Percentiles rank a stretch among this genome's conserved stretches.
Evolutionary conservation across 2,329 filamentous ascomycete genomes (phyloP).

Genomic region (Bretziella fagacearum): DNA sequence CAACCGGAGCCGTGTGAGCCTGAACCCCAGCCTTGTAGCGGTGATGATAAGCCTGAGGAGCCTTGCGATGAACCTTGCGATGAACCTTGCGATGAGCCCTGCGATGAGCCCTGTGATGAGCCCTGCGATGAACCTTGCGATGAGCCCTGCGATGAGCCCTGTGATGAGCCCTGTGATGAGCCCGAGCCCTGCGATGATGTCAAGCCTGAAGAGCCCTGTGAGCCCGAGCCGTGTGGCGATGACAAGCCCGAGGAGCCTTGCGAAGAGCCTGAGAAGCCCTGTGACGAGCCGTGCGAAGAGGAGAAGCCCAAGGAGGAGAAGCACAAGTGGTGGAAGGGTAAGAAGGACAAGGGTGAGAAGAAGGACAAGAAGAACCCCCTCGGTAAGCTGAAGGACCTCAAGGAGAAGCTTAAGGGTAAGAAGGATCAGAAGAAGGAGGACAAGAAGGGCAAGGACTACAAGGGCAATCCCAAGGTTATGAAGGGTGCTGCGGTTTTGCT

Average conservation of each 20-base stretch:
- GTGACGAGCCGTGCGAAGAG: slow-evolving; percentile 12
- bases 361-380: slow-evolving; percentile 7
- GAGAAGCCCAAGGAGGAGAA: slow-evolving; percentile 15
- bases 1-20: slow-evolving; percentile 2
- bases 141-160: slow-evolving; percentile 7
- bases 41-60: background rate
- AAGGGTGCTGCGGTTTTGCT: slow-evolving; percentile 11
- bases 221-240: background rate
- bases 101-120: slow-evolving; percentile 7
- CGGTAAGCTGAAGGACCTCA: slow-evolving; percentile 12
- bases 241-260: slow-evolving; percentile 3
- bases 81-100: slow-evolving; percentile 4
- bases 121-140: slow-evolving; percentile 4
- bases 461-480: slow-evolving; percentile 10
- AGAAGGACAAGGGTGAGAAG: slow-evolving; percentile 10
- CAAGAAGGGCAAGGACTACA: slow-evolving; percentile 10
- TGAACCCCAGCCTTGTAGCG: background rate
- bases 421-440: slow-evolving; percentile 11
- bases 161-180: slow-evolving; percentile 5
- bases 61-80: slow-evolving; percentile 7
- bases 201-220: slow-evolving; percentile 4
- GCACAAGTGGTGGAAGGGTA: slow-evolving; percentile 15
- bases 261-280: slow-evolving; percentile 11
- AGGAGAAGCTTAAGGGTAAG: slow-evolving; percentile 13
- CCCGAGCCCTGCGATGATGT: slow-evolving; percentile 2